Conservation (phyloP, 2,329 filamentous ascomycete species). For the Penicillium sp. region DNA sequence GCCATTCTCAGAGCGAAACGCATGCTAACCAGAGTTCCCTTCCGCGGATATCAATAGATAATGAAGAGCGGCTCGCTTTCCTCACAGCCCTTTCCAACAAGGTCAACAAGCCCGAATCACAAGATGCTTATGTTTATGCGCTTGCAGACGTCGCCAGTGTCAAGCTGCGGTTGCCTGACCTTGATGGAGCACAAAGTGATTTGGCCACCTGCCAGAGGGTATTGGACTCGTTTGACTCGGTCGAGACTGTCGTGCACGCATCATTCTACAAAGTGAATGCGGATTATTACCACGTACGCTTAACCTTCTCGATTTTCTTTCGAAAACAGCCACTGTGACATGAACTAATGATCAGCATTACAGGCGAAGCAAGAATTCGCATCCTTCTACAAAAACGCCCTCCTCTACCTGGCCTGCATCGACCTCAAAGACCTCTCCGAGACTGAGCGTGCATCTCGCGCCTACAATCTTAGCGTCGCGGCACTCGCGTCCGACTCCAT, state of each 20-base stretch:
- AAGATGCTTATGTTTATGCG: constrained; percentile 93
- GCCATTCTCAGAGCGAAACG: too few relatives aligned
- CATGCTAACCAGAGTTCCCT: background rate
- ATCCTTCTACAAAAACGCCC: constrained; percentile 93
- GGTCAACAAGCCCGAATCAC: constrained; percentile 85
- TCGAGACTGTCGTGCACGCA: constrained; percentile 92
- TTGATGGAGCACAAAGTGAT: constrained; percentile 78
- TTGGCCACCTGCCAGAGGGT: constrained; percentile 82
- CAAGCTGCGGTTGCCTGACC: constrained; percentile 71
- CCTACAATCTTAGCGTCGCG: constrained; percentile 87
- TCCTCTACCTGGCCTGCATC: constrained; percentile 95
- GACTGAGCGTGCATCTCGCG: constrained; percentile 71
- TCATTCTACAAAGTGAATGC: constrained; percentile 94
- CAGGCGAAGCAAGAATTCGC: constrained; percentile 83
- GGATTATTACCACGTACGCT: constrained; percentile 74
- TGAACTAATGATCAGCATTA: background rate
- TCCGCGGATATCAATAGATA: constrained; percentile 54
- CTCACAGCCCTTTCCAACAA: constrained; percentile 75
- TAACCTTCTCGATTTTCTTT: too few relatives aligned
- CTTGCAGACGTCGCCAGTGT: constrained; percentile 83
- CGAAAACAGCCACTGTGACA: too few relatives aligned
- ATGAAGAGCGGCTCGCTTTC: constrained; percentile 78
- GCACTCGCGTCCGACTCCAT: constrained; percentile 90
- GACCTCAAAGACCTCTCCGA: constrained; percentile 68
- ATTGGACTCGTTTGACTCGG: constrained; percentile 85